Evolutionary conservation across 257 asterid genomes (phyloP).

Genomic region (Catharanthus roseus): DNA sequence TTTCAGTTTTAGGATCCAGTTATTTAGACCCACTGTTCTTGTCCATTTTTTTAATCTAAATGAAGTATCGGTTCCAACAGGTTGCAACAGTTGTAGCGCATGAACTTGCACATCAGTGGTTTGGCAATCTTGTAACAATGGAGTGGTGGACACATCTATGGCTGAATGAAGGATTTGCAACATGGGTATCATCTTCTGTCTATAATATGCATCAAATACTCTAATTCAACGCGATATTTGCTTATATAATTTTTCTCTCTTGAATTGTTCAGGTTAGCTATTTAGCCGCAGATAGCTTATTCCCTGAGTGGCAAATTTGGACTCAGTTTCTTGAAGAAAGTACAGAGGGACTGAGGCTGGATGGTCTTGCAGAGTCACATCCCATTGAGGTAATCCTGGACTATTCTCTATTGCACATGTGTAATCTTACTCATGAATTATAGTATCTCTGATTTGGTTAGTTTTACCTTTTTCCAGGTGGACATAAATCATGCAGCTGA

Average conservation of each 20-base stretch:
- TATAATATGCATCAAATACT: constrained; percentile 9
- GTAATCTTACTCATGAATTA: not conserved
- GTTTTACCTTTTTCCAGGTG: constrained; percentile 46
- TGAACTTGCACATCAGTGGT: constrained; percentile 98
- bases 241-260: constrained; percentile 1
- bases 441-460: not conserved
- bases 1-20: constrained; percentile 6
- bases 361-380: constrained; percentile 91
- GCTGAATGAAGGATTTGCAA: constrained; percentile 96
- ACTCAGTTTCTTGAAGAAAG: constrained; percentile 87
- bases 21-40: not conserved
- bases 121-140: constrained; percentile 98
- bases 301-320: constrained; percentile 96
- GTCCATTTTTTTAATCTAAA: constrained; percentile 8
- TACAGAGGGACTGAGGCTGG: constrained; percentile 83
- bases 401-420: not conserved
- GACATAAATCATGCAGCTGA: constrained; percentile 83
- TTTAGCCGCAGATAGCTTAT: constrained; percentile 77
- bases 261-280: constrained; percentile 66
- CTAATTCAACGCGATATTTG: constrained; percentile 5
- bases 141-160: constrained; percentile 99
- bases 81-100: constrained; percentile 95
- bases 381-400: constrained; percentile 65
- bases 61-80: constrained; percentile 32
- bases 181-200: constrained; percentile 61